These are phyloP conservation scores for Auriscalpium microsporum DNA, from an alignment of 768 basidiomycete species.

Conservation along the genomic window DNA sequence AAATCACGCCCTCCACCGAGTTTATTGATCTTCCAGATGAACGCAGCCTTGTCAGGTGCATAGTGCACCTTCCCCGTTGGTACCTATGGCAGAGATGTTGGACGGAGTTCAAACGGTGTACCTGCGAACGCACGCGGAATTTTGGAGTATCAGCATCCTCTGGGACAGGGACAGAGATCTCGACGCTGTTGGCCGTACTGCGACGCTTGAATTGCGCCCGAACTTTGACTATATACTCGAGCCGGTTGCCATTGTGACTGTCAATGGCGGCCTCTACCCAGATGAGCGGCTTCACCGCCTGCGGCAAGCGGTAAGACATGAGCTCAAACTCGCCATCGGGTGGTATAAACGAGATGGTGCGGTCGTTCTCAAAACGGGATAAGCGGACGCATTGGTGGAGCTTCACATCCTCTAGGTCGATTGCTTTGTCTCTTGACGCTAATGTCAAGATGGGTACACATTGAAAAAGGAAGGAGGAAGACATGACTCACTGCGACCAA, in stretches of 20 bases:
- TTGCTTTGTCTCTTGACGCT: conserved; percentile 92
- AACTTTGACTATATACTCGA: conserved; percentile 93
- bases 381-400: conserved; percentile 99
- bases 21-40: conserved; percentile 99
- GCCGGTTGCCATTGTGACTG: conserved; percentile 82
- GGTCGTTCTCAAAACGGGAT: conserved; percentile 95
- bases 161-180: conserved; percentile 97
- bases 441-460: neutral
- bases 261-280: conserved; percentile 98
- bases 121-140: conserved; percentile 61
- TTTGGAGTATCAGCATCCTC: conserved; percentile 97
- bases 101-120: neutral
- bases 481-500: conserved; percentile 72
- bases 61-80: conserved; percentile 94
- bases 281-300: conserved; percentile 91
- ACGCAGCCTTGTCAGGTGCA: conserved; percentile 94
- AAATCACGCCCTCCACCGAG: conserved; percentile 93
- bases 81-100: conserved; percentile 43
- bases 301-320: conserved; percentile 94
- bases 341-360: conserved; percentile 97
- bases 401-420: conserved; percentile 99
- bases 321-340: conserved; percentile 98
- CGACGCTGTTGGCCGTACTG: conserved; percentile 96
- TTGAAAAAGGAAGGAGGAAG: neutral
- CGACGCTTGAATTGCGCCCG: conserved; percentile 97